Percentiles rank a stretch among this genome's conserved stretches.
These are phyloP conservation scores for Chaetomium fimeti DNA, from an alignment of 495 filamentous ascomycete species.

Conservation along the genomic window DNA sequence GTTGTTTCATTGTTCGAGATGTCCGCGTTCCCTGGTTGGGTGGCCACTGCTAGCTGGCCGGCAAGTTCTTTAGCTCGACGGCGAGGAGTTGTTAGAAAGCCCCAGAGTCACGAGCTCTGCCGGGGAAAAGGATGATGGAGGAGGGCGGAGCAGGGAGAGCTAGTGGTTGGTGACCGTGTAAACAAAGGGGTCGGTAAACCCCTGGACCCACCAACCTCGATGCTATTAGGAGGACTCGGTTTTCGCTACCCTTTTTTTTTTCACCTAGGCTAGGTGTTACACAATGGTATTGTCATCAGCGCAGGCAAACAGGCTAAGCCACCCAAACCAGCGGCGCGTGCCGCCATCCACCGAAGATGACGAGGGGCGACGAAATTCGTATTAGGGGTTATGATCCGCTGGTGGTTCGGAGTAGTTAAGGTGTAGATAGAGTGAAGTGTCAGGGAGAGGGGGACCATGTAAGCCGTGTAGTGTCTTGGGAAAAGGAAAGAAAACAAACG, in stretches of 20 bases:
- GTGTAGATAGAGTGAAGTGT: constrained; percentile 10
- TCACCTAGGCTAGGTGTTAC: background rate
- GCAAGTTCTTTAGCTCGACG: no score
- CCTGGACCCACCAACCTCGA: background rate
- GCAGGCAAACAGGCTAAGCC: background rate
- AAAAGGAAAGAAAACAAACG: constrained; percentile 5
- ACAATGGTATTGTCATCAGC: background rate
- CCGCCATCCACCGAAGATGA: background rate
- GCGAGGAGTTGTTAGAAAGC: background rate
- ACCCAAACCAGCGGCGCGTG: background rate
- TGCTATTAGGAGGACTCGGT: no score
- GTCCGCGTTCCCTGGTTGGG: no score
- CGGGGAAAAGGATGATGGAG: background rate
- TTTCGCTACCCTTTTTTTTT: background rate
- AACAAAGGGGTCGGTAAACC: background rate
- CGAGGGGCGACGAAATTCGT: constrained; percentile 6
- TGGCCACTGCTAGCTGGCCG: no score
- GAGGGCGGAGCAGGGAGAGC: background rate
- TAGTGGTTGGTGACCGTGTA: background rate
- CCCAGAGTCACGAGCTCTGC: background rate
- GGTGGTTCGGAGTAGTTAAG: background rate
- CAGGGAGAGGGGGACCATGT: background rate
- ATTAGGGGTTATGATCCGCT: constrained; percentile 6
- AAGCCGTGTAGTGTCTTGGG: constrained; percentile 9
- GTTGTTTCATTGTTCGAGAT: background rate